Conservation (phyloP, 2,329 filamentous ascomycete genomes). For the Curvularia sp. region DNA sequence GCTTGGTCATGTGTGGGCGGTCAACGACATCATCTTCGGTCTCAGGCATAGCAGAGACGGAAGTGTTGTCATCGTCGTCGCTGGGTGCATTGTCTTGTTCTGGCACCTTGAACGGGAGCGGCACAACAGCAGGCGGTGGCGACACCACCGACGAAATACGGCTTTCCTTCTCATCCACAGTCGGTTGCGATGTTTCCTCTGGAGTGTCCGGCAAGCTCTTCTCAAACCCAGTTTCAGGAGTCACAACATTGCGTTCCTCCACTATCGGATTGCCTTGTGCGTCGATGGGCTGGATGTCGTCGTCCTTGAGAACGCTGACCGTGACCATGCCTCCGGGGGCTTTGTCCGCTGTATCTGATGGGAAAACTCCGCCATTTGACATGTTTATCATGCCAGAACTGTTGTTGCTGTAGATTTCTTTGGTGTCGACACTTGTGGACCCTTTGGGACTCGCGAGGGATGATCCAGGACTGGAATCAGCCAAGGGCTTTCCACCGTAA, state of each 20-base stretch:
- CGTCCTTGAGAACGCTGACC: slow-evolving; percentile 62
- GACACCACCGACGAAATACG: slow-evolving; percentile 47
- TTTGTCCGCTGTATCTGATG: slow-evolving; percentile 42
- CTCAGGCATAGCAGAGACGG: slow-evolving; percentile 65
- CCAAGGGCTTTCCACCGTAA: slow-evolving; percentile 69
- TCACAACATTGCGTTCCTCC: slow-evolving; percentile 10
- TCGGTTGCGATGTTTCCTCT: slow-evolving; percentile 8
- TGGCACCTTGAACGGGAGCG: slow-evolving; percentile 71
- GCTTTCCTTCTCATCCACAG: slow-evolving; percentile 22
- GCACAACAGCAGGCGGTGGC: slow-evolving; percentile 64
- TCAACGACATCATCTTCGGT: slow-evolving; percentile 24
- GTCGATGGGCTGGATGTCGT: slow-evolving; percentile 50
- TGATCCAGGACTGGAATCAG: slow-evolving; percentile 61
- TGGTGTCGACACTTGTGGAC: slow-evolving; percentile 44
- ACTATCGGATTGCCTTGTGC: slow-evolving; percentile 38
- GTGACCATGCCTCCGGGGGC: slow-evolving; percentile 56
- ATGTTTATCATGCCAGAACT: slow-evolving; percentile 64
- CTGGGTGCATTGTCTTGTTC: slow-evolving; percentile 51
- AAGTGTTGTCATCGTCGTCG: slow-evolving; percentile 57
- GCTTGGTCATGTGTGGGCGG: slow-evolving; percentile 48
- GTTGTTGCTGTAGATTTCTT: slow-evolving; percentile 54
- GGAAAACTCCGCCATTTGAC: slow-evolving; percentile 54
- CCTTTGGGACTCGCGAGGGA: slow-evolving; percentile 46
- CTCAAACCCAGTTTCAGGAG: background rate
- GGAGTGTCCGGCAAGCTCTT: slow-evolving; percentile 16